Base-by-base conservation (phyloP, 2,329 filamentous ascomycete species). In the Trichocomaceae sp. region DNA sequence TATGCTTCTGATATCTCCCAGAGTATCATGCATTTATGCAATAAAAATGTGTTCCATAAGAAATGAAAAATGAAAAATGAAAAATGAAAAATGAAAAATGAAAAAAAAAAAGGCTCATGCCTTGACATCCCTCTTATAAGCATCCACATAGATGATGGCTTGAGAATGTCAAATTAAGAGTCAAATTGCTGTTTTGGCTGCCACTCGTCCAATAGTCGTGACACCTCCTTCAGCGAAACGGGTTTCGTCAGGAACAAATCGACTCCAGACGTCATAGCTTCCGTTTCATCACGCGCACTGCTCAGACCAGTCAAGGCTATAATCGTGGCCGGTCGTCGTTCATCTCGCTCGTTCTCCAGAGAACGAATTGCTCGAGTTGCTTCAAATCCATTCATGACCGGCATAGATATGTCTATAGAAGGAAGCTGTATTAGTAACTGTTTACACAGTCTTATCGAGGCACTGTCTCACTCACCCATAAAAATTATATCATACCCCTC, bases 221-320 rank as follows among this genome's bases (percentile, higher is more conserved):
- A 69, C 2, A 77, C 72, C 57, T 73, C 71, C 52, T 68, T 72
- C 54, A 77, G 74, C 0, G 69, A 72, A 4, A 77, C 73, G 0
- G 75, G 75, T 55, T 78, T 77, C 4, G 73, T 76, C 37, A 77
- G 64, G 57, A 75, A 77, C 22, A 76, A 60, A 57, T 77, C 72
- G 41, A 77, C 71, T 4, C 75, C 75, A 2, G 70, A 72, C 1
- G 67, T 62, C 22, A 74, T 64, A 1, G 73, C 74, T 57, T 76
- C 72, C 0, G 66, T 68, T 58, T 76, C 71, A 50, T 76, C 74
- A 12, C 67, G 65, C n/a, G 69, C 67, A 49, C 70, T 72, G 42
- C 72, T 73, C 17, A 77, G 61, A 2, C 75, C 75, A 1, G 75
- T 77, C 52, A 77, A 58, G 5, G 74, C 75, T 46, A 77, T 73